Evolutionary conservation across 306 rosid genomes (phyloP).

Genomic region (Casuarina cunninghamiana): DNA sequence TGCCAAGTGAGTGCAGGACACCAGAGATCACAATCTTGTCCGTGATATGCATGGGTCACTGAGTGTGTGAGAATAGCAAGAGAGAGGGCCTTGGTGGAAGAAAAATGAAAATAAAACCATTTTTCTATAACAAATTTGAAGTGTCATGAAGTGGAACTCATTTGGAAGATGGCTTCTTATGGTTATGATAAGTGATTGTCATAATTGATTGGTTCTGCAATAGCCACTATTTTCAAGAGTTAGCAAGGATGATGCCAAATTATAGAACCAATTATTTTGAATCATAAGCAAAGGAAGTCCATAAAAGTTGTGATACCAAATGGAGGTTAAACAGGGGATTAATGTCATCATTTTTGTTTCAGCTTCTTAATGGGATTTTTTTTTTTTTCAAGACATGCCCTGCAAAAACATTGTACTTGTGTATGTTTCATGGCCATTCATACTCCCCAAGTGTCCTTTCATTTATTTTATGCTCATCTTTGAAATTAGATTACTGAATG

Average conservation of each 20-base stretch:
- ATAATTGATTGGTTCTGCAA: background rate
- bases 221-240: background rate
- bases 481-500: conserved; percentile 9
- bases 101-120: background rate
- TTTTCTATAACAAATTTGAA: too few species aligned
- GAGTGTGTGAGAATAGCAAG: too few species aligned
- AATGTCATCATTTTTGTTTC: background rate
- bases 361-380: background rate
- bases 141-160: background rate
- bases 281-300: background rate
- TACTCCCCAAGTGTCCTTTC: background rate
- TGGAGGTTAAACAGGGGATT: background rate
- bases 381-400: background rate
- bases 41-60: too few species aligned
- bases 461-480: background rate
- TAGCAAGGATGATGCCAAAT: background rate
- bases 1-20: too few species aligned
- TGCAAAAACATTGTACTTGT: too few species aligned
- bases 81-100: background rate
- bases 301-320: background rate
- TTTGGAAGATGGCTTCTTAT: background rate
- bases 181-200: background rate
- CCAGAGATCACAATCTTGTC: too few species aligned
- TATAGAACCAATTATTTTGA: background rate
- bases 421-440: background rate